A percentile compares a stretch with the other conserved stretches of the same genome.
Evolutionary conservation across 352 stramenopile species (phyloP).

Genomic region (Phytophthora palmivora): DNA sequence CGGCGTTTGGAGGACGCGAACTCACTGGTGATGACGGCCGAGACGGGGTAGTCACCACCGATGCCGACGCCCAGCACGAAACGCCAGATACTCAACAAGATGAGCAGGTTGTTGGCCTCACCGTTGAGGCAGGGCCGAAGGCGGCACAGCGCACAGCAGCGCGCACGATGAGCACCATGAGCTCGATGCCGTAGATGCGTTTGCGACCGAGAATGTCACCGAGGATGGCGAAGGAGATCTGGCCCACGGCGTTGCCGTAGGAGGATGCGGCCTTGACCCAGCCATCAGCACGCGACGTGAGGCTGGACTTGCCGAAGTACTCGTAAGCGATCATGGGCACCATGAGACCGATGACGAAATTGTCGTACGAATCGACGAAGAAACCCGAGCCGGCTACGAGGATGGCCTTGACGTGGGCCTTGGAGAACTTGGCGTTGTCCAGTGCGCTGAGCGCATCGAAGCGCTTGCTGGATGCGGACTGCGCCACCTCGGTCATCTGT

Average conservation of each 20-base stretch:
- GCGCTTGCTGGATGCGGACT: slow-evolving; percentile 30
- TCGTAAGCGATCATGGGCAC: slow-evolving; percentile 61
- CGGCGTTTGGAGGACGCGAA: slow-evolving; percentile 49
- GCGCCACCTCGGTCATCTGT: slow-evolving; percentile 23
- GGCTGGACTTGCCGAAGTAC: slow-evolving; percentile 50
- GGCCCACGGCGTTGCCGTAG: slow-evolving; percentile 48
- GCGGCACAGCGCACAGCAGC: slow-evolving; percentile 43
- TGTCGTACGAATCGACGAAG: slow-evolving; percentile 67
- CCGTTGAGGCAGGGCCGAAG: slow-evolving; percentile 52
- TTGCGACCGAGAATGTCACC: slow-evolving; percentile 57
- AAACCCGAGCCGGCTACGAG: slow-evolving; percentile 57
- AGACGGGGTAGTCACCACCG: slow-evolving; percentile 61
- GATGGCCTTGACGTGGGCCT: slow-evolving; percentile 54
- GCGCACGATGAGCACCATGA: slow-evolving; percentile 54
- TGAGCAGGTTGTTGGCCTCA: slow-evolving; percentile 52
- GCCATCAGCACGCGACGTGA: slow-evolving; percentile 41
- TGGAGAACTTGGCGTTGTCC: slow-evolving; percentile 59
- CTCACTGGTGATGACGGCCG: slow-evolving; percentile 61
- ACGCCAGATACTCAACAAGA: slow-evolving; percentile 58
- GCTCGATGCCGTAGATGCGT: slow-evolving; percentile 56
- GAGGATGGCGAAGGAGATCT: slow-evolving; percentile 59
- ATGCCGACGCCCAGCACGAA: slow-evolving; percentile 64
- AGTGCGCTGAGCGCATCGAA: slow-evolving; percentile 43
- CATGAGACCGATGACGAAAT: slow-evolving; percentile 61
- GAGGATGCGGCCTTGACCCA: slow-evolving; percentile 54